Evolutionary conservation across 1,284 basidiomycete genomes (phyloP), one percentile per base, ranked within the genome.

Genomic region (Sutorius eximius): DNA sequence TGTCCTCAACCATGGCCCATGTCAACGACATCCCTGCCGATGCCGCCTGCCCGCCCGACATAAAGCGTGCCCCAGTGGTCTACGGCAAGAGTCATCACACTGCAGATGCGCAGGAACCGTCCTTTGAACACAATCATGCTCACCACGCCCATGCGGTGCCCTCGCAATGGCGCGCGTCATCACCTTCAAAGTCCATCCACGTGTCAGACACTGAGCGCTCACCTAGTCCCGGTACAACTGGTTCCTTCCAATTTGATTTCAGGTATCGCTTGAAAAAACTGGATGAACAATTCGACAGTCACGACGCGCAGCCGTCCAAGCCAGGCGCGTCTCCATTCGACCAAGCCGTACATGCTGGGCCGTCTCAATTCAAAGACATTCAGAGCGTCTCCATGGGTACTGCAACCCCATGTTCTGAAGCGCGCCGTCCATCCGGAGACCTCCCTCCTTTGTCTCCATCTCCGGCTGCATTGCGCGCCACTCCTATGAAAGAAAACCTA

Each of bases 21-120:
- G 29, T 36, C 29, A 38, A 68, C 3, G 37, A 47, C 49, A 38
- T 12, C 38, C 18, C 24, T 33, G 36, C 42, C 44, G 30, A 49
- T 52, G 41, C 42, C 32, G 32, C 46, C 22, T 11, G 16, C 38
- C 50, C 51, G 12, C 47, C 46, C 12, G 24, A 15, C 41, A 48
- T 69, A 46, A 71, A 55, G 56, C 70, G 64, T 18, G 57, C 68
- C 6, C 40, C 44, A 1, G 55, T 67, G 3, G 67, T 71, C 53
- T 73, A 73, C 16, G 68, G 68, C 9, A 71, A 34, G 8, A 57
- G 44, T 36, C 32, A 13, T 15, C 49, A 45, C 16, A 29, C 47
- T 3, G 8, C n/a, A 11, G 49, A 47, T 10, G 60, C 43, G 13
- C 37, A 47, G n/a, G 50, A 40, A 18, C 49, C 20, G 36, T 41